Conservation (phyloP, 1,284 basidiomycete species). For the Malassezia pachydermatis region DNA sequence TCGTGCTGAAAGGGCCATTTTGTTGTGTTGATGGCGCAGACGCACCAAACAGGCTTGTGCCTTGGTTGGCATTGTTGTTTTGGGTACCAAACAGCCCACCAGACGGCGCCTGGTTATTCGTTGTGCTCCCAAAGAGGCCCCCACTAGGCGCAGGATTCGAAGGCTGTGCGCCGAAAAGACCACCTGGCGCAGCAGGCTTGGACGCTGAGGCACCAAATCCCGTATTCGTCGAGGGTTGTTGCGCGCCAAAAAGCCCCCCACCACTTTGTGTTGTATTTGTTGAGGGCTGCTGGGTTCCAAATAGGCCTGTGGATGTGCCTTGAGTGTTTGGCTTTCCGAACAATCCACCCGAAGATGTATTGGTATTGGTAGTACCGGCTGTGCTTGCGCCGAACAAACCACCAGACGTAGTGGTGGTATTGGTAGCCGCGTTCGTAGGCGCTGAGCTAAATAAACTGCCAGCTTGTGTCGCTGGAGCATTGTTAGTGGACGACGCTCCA, state of each 20-base stretch:
- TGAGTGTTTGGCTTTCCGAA: background rate
- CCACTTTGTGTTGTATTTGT: background rate
- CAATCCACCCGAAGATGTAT: background rate
- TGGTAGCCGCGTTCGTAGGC: background rate
- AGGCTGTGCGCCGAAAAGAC: slow-evolving; percentile 21
- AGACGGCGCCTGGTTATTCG: background rate
- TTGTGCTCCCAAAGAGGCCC: slow-evolving; percentile 24
- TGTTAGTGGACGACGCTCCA: background rate
- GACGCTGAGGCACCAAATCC: slow-evolving; percentile 4
- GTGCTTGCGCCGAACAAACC: background rate
- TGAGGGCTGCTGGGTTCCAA: background rate
- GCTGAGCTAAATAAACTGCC: slow-evolving; percentile 7
- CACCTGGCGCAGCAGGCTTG: slow-evolving; percentile 10
- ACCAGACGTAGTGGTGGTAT: background rate
- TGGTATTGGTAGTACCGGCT: background rate
- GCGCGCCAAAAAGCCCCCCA: slow-evolving; percentile 21
- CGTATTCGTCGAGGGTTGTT: background rate
- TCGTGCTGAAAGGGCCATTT: too few relatives aligned
- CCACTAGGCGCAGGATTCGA: slow-evolving; percentile 15
- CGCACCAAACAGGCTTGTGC: slow-evolving; percentile 9
- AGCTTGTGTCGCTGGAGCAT: background rate
- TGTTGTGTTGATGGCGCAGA: too few relatives aligned
- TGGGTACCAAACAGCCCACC: slow-evolving; percentile 3
- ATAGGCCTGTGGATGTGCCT: background rate
- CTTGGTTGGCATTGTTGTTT: slow-evolving; percentile 2